Conservation (phyloP, 345 rosid genomes). For the Citrus maxima region DNA sequence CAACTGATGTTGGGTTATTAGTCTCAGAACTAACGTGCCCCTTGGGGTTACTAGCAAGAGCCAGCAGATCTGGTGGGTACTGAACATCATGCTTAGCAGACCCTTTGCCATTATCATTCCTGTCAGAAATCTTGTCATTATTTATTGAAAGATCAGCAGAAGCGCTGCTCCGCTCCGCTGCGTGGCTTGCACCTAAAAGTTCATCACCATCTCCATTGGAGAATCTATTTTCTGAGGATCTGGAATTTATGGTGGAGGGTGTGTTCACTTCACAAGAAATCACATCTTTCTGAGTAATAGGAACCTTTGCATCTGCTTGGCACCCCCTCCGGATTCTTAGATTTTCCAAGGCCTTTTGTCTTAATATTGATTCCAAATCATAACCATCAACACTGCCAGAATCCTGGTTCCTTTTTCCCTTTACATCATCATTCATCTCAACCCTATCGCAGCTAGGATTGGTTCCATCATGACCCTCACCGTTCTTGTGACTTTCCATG, state of each 20-base stretch:
- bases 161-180: conserved; percentile 6
- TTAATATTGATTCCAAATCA: conserved; percentile 62
- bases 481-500: conserved; percentile 15
- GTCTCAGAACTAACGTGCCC: conserved; percentile 19
- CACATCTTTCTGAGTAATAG: conserved; percentile 19
- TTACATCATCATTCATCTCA: conserved; percentile 16
- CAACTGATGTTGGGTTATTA: conserved; percentile 33
- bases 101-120: conserved; percentile 20
- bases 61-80: conserved; percentile 17
- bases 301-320: conserved; percentile 18
- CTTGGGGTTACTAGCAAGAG: conserved; percentile 18
- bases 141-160: conserved; percentile 2
- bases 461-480: conserved; percentile 14
- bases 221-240: conserved; percentile 20
- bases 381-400: conserved; percentile 25
- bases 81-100: conserved; percentile 19
- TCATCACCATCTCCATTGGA: conserved; percentile 12
- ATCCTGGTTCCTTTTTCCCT: conserved; percentile 25
- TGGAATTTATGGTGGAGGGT: conserved; percentile 16
- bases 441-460: conserved; percentile 19
- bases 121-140: conserved; percentile 16
- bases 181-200: conserved; percentile 17
- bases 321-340: conserved; percentile 50
- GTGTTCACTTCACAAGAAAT: conserved; percentile 17
- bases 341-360: conserved; percentile 77